A percentile compares a stretch with the other conserved stretches of the same genome.
Conservation (phyloP, 441 rosid species). For the Aleurites moluccanus region DNA sequence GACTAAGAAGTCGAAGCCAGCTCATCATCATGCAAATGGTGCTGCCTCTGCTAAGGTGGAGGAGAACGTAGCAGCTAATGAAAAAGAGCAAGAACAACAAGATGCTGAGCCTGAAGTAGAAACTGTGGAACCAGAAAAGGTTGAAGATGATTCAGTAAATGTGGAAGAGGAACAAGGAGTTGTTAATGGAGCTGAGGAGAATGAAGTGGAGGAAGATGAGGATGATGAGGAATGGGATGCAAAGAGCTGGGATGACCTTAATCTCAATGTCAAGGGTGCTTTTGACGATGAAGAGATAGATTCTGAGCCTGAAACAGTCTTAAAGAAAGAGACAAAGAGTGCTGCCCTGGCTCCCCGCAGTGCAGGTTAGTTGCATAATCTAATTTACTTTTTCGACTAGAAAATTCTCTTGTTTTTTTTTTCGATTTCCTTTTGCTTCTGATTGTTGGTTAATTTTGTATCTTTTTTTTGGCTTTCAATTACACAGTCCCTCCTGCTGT, state of each 20-base stretch:
- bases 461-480: not conserved
- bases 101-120: conserved; percentile 39
- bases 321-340: conserved; percentile 52
- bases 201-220: conserved; percentile 65
- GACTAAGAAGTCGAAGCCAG: conserved; percentile 71
- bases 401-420: not conserved
- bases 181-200: conserved; percentile 48
- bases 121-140: conserved; percentile 46
- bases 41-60: conserved; percentile 45
- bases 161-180: conserved; percentile 49
- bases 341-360: conserved; percentile 32
- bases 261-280: conserved; percentile 69
- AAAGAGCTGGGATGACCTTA: conserved; percentile 93
- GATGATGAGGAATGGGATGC: conserved; percentile 84
- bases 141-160: conserved; percentile 42
- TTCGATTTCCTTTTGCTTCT: not conserved
- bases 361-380: conserved; percentile 44
- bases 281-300: conserved; percentile 90
- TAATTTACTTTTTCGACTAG: conserved; percentile 5
- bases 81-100: conserved; percentile 44
- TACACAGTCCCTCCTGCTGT: conserved; percentile 31
- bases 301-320: conserved; percentile 52
- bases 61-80: conserved; percentile 47
- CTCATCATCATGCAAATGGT: conserved; percentile 64
- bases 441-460: conserved; percentile 9